phyloP scores from a whole-genome alignment of 306 rosid genomes.

The Inga leiocalycina region DNA sequence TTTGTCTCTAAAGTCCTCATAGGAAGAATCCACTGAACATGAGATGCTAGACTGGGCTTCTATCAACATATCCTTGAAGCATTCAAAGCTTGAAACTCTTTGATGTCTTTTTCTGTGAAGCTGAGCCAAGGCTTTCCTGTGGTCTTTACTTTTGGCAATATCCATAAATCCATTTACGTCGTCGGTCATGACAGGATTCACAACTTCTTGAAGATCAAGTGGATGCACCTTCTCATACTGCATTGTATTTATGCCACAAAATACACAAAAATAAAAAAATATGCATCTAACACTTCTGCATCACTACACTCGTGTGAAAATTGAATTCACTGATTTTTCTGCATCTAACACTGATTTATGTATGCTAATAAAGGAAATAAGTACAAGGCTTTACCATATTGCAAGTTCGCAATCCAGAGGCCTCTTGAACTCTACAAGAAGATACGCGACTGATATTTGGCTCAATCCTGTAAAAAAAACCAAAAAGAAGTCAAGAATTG shows the following conservation, averaged over 20 bases:
- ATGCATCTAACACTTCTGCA: slow-evolving; percentile 14
- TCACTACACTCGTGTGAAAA: neutral
- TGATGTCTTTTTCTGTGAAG: slow-evolving; percentile 26
- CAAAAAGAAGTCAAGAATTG: slow-evolving; percentile 14
- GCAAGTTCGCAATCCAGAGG: slow-evolving; percentile 32
- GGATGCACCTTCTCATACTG: slow-evolving; percentile 68
- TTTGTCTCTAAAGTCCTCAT: slow-evolving; percentile 40
- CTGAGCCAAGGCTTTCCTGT: slow-evolving; percentile 33
- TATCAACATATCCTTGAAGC: slow-evolving; percentile 40
- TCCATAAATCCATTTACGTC: slow-evolving; percentile 33
- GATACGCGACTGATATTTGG: slow-evolving; percentile 35
- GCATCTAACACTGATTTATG: slow-evolving; percentile 17
- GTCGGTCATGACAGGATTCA: slow-evolving; percentile 24
- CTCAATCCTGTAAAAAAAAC: slow-evolving; percentile 39
- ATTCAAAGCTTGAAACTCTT: slow-evolving; percentile 42
- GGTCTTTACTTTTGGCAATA: slow-evolving; percentile 38
- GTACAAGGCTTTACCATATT: slow-evolving; percentile 37
- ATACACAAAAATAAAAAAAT: neutral
- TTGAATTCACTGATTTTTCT: slow-evolving; percentile 24
- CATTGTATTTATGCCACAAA: slow-evolving; percentile 31
- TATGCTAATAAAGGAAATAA: slow-evolving; percentile 12
- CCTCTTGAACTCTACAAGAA: slow-evolving; percentile 36
- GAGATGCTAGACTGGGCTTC: slow-evolving; percentile 40
- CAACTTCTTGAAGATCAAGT: slow-evolving; percentile 46
- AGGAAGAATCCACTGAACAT: slow-evolving; percentile 44